Evolutionary conservation across 306 rosid species (phyloP), one percentile per base, ranked within the genome.

Genomic region (Lathyrus sativus): DNA sequence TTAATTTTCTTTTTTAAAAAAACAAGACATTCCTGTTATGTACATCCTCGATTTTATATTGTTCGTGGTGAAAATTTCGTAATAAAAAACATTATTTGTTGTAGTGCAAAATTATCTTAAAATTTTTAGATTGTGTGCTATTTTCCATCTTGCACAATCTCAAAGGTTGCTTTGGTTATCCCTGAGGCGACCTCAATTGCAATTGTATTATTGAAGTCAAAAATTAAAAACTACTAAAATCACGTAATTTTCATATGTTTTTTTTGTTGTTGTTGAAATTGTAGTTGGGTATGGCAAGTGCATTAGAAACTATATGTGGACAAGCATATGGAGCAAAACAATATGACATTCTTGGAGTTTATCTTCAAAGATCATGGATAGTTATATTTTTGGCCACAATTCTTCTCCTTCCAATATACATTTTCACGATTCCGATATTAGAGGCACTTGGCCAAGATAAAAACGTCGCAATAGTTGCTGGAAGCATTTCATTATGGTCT

Each of bases 281-380:
- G 64, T 62, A 86, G 91, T 51, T 86, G 29, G 91, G 91, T 6
- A 86, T 86, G 88, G 86, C 91, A 7, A 83, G 91, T 86, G 91
- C 91, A 4, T 51, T 83, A 65, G 83, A 76, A 79, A 86, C 88
- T 65, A 83, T 83, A 0, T 83, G 88, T 72, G 91, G 91, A 17
- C 91, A 86, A 79, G 85, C 85, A 22, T 83, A 62, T 62, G 88
- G 91, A 9, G 91, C 91, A 2, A 83, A 72, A 57, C 76, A 77
- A 2, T 77, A 83, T 74, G 59, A 68, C n/a, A 83, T 86, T 85
- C 85, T 86, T 33, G 91, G 91, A 67, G 35, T 86, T 37, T 78
- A 86, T 72, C 88, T 86, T 43, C 91, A 86, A 55, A 83, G 91
- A 49, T 86, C 91, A 1, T 86, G 91, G 91, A 33, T 86, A 71